A percentile compares a stretch with the other conserved stretches of the same genome.
Evolutionary conservation across 768 basidiomycete species (phyloP).

Genomic region (Kwoniella sp.): DNA sequence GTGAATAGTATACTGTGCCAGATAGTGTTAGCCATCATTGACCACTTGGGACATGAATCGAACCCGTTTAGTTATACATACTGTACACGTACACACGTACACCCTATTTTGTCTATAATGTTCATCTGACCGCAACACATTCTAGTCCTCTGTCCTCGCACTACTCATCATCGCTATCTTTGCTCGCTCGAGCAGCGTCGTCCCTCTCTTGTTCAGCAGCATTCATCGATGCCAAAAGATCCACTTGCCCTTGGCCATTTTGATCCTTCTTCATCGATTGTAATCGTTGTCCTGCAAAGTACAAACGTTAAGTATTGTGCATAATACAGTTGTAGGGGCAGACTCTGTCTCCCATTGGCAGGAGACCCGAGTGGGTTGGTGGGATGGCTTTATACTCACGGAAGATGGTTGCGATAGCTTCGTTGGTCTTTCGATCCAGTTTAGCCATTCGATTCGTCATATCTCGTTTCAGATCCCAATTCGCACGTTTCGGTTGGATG

Average conservation of each 20-base stretch:
- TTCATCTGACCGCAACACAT: no score
- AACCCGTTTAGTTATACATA: no score
- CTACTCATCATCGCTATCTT: conserved; percentile 38
- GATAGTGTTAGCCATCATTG: no score
- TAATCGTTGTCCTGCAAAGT: conserved; percentile 48
- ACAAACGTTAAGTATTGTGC: background rate
- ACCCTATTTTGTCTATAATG: no score
- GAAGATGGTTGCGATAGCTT: conserved; percentile 88
- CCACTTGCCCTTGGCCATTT: conserved; percentile 34
- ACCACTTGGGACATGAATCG: no score
- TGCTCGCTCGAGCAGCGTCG: conserved; percentile 23
- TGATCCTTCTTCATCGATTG: conserved; percentile 48
- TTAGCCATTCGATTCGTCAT: conserved; percentile 77
- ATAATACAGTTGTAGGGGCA: no score
- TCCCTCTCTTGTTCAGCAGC: conserved; percentile 48
- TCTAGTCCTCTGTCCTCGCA: no score
- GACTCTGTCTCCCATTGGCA: no score
- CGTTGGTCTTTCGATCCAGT: conserved; percentile 87
- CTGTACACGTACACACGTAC: no score
- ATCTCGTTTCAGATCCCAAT: conserved; percentile 75
- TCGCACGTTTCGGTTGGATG: conserved; percentile 73
- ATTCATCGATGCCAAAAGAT: conserved; percentile 50
- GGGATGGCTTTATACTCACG: conserved; percentile 62
- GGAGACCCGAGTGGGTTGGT: no score
- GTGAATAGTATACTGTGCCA: no score